These are phyloP conservation scores for Tuctoria greenei DNA, from an alignment of 176 grass and related monocot genomes.

Conservation along the genomic window DNA sequence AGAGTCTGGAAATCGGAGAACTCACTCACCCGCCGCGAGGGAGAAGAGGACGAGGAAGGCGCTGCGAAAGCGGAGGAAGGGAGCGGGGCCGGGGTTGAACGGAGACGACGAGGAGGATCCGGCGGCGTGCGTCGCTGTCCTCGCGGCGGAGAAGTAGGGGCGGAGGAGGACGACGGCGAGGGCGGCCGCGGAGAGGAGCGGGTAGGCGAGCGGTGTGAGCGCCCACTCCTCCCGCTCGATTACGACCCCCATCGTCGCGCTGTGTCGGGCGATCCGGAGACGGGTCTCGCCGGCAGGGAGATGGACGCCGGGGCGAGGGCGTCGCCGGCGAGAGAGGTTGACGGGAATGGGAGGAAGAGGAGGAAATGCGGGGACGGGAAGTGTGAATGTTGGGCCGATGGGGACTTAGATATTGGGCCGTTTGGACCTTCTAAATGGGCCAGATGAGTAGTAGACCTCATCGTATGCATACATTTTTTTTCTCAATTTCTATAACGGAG, in stretches of 20 bases:
- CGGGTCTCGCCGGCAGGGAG: background rate
- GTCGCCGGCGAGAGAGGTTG: constrained; percentile 34
- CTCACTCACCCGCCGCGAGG: constrained; percentile 63
- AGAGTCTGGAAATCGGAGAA: background rate
- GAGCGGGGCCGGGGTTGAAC: constrained; percentile 44
- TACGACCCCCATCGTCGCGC: constrained; percentile 61
- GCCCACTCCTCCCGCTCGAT: constrained; percentile 82
- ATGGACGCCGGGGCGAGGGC: background rate
- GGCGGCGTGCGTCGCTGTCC: constrained; percentile 20
- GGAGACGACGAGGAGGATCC: constrained; percentile 28
- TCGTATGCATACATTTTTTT: no score
- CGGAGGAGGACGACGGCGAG: constrained; percentile 57
- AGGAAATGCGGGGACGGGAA: no score
- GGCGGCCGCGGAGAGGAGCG: constrained; percentile 59
- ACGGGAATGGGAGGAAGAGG: background rate
- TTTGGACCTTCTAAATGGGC: background rate
- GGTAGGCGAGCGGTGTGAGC: constrained; percentile 53
- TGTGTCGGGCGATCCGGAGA: background rate
- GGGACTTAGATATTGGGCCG: background rate
- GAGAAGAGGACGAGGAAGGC: constrained; percentile 74
- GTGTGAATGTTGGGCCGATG: background rate
- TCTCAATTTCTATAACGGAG: no score
- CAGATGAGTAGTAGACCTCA: no score
- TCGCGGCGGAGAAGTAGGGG: constrained; percentile 59
- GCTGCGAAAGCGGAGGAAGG: constrained; percentile 75